Evolutionary conservation across 129 eudicot species (phyloP).

Genomic region (Cynara cardunculus): DNA sequence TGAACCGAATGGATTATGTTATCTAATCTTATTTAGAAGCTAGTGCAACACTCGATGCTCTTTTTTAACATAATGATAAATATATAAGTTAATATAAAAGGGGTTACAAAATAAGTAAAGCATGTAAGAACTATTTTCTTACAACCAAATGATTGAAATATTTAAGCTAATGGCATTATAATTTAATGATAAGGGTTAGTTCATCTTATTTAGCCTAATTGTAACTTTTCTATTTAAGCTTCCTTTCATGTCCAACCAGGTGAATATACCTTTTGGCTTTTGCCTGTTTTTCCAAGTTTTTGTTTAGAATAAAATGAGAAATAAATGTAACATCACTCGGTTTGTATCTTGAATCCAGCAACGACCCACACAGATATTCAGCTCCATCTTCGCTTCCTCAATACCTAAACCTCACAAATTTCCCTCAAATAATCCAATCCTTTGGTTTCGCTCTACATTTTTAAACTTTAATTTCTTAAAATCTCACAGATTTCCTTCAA

Average conservation of each 20-base stretch:
- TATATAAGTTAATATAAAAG: not conserved
- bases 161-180: not conserved
- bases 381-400: not conserved
- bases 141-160: not conserved
- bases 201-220: not conserved
- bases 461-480: not conserved
- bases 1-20: too few relatives aligned
- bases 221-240: not conserved
- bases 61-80: too few relatives aligned
- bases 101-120: not conserved
- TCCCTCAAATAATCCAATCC: slow-evolving; percentile 1
- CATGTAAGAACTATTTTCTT: not conserved
- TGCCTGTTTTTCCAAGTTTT: not conserved
- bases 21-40: too few relatives aligned
- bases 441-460: not conserved
- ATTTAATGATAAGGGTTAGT: not conserved
- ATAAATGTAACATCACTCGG: slow-evolving; percentile 5
- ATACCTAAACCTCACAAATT: slow-evolving; percentile 6
- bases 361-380: slow-evolving; percentile 2
- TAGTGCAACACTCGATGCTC: too few relatives aligned
- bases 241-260: not conserved
- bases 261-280: not conserved
- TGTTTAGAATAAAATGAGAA: not conserved
- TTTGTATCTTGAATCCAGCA: slow-evolving; percentile 20
- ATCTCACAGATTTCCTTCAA: not conserved